Evolutionary conservation across 2,329 filamentous ascomycete genomes (phyloP), one percentile per base, ranked within the genome.

Genomic region (Cercospora brassicicola): DNA sequence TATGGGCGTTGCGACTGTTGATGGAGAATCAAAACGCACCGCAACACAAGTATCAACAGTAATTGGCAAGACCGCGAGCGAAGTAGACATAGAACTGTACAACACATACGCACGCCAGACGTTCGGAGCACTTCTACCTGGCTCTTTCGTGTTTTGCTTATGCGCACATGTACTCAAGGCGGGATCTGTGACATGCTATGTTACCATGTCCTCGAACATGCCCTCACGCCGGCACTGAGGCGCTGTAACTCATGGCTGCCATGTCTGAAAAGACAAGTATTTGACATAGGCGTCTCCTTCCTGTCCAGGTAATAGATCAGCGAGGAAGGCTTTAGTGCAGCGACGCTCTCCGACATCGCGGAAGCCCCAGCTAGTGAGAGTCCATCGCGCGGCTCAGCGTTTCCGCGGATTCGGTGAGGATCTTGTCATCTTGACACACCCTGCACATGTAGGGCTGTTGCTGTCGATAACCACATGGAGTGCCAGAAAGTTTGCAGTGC

Each of bases 1-100:
- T 72, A 83, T 79, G 79, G 86, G 77, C 74, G 87, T 31, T 75
- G 74, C 59, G 76, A 77, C 9, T 76, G 76, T 64, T 78, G 68
- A 75, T 30, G 30, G 15, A 9, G 11, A 3, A 23, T 13, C 11
- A n/a, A 51, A 13, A 23, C 4, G 45, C 45, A 51, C 20, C 9
- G 10, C 20, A 26, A 6, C 13, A 2, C 18, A 51, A 6, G 45
- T 13, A 51, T 51, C 11, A 20, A 51, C 20, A 23, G 45, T 42
- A 15, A 42, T 7, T n/a, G 36, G 15, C 36, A 51, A 51, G 18
- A 23, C 10, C 45, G 18, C 20, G 45, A 51, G 45, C 20, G 18
- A 51, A 23, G 45, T 51, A 51, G 18, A 48, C 42, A 23, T 48
- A 23, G 42, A 48, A 11, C 5, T 11, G 42, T 18, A 18, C 11